These are phyloP conservation scores for Aureobasidium sp. DNA, from an alignment of 2,329 filamentous ascomycete genomes.

Conservation along the genomic window DNA sequence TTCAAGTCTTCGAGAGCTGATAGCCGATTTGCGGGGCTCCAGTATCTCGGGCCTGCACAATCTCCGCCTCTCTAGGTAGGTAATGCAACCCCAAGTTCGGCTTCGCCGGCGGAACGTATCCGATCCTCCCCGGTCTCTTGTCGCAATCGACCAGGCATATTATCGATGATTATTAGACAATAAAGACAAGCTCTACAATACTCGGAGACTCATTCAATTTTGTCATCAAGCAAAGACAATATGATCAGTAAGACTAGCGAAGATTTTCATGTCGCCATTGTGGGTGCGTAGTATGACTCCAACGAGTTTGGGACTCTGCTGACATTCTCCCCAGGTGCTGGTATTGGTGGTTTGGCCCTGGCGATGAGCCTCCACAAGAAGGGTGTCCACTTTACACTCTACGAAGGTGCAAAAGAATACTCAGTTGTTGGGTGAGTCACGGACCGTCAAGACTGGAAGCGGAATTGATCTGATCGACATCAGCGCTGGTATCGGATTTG, in stretches of 20 bases:
- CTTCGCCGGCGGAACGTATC: too few relatives aligned
- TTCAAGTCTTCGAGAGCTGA: too few relatives aligned
- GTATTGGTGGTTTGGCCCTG: slow-evolving; percentile 16
- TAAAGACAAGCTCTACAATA: too few relatives aligned
- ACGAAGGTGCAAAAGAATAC: slow-evolving; percentile 11
- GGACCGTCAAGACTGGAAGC: background rate
- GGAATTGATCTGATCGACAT: background rate
- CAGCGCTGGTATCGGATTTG: slow-evolving; percentile 23
- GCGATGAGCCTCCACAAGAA: slow-evolving; percentile 13
- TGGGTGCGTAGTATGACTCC: background rate
- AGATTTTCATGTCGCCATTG: slow-evolving; percentile 10
- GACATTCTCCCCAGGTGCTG: background rate
- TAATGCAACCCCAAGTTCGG: too few relatives aligned
- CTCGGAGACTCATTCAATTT: too few relatives aligned
- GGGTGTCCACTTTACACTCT: slow-evolving; percentile 2
- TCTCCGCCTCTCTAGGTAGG: too few relatives aligned
- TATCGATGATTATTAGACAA: background rate
- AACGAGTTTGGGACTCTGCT: background rate
- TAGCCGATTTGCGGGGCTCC: too few relatives aligned
- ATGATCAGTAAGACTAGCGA: background rate
- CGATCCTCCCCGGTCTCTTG: too few relatives aligned
- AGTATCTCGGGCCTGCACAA: too few relatives aligned
- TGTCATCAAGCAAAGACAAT: background rate
- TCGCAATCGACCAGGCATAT: background rate
- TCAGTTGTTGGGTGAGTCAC: background rate